Percentiles rank a stretch among this genome's conserved stretches.
phyloP scores from a whole-genome alignment of 768 basidiomycete species.

The Suillus spraguei region DNA sequence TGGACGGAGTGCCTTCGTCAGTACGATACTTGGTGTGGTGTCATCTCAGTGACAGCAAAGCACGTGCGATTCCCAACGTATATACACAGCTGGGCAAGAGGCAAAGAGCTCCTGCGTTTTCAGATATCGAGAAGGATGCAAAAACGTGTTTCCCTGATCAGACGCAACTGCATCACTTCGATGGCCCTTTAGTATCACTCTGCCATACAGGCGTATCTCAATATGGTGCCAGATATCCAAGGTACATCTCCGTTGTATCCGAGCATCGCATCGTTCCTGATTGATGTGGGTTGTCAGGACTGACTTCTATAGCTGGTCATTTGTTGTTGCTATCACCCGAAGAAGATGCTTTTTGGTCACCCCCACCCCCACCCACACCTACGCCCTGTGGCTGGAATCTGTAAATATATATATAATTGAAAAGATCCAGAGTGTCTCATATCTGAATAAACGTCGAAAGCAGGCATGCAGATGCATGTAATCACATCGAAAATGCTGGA shows the following conservation, averaged over 20 bases:
- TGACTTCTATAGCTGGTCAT: constrained; percentile 72
- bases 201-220: constrained; percentile 76
- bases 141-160: constrained; percentile 56
- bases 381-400: neutral
- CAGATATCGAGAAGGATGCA: constrained; percentile 63
- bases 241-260: constrained; percentile 43
- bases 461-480: neutral
- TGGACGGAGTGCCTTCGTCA: constrained; percentile 81
- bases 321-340: constrained; percentile 76
- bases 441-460: neutral
- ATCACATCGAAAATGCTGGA: neutral
- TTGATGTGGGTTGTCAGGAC: constrained; percentile 41
- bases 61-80: constrained; percentile 65
- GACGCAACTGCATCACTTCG: constrained; percentile 56
- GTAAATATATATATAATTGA: neutral
- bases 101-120: constrained; percentile 48
- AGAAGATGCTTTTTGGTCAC: constrained; percentile 92
- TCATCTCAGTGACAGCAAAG: constrained; percentile 76
- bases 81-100: constrained; percentile 65
- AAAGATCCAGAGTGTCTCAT: neutral
- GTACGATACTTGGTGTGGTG: constrained; percentile 88
- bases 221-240: constrained; percentile 83
- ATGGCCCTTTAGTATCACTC: constrained; percentile 57
- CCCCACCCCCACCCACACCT: too few relatives aligned
- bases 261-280: constrained; percentile 2